Conservation (phyloP, 305 asterid species). For the Rubia peregrina region DNA sequence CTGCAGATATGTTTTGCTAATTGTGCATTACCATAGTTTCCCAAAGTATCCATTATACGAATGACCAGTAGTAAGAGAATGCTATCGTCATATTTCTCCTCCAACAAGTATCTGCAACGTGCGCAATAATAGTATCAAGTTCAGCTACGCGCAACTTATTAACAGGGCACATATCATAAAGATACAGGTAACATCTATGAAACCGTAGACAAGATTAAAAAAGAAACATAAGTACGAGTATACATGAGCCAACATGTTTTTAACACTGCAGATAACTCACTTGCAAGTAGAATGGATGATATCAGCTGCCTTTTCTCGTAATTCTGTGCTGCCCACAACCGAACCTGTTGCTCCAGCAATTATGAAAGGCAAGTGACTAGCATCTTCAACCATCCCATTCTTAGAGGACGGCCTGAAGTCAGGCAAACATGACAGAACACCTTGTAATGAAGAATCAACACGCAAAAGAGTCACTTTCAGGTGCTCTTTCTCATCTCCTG, state of each 20-base stretch:
- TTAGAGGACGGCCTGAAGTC: constrained; percentile 82
- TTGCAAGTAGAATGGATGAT: constrained; percentile 82
- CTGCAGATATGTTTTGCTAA: constrained; percentile 6
- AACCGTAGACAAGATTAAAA: neutral
- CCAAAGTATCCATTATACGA: constrained; percentile 88
- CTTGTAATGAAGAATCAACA: constrained; percentile 93
- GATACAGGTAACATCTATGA: constrained; percentile 12
- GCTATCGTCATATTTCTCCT: constrained; percentile 98
- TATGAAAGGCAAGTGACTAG: constrained; percentile 45
- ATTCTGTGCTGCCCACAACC: constrained; percentile 74
- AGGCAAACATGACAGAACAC: constrained; percentile 94
- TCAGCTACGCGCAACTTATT: constrained; percentile 16
- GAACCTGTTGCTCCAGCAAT: constrained; percentile 98
- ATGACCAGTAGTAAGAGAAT: constrained; percentile 78
- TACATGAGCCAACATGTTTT: neutral
- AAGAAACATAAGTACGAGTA: neutral
- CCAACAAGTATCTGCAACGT: constrained; percentile 71
- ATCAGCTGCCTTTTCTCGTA: constrained; percentile 82
- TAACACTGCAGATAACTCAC: constrained; percentile 27
- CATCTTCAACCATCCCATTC: constrained; percentile 64
- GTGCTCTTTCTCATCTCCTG: constrained; percentile 98
- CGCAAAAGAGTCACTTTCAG: constrained; percentile 99
- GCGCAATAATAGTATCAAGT: constrained; percentile 19
- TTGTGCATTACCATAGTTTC: constrained; percentile 68
- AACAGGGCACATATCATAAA: neutral